phyloP scores from a whole-genome alignment of 495 filamentous ascomycete species.

The Cercophora sp. region DNA sequence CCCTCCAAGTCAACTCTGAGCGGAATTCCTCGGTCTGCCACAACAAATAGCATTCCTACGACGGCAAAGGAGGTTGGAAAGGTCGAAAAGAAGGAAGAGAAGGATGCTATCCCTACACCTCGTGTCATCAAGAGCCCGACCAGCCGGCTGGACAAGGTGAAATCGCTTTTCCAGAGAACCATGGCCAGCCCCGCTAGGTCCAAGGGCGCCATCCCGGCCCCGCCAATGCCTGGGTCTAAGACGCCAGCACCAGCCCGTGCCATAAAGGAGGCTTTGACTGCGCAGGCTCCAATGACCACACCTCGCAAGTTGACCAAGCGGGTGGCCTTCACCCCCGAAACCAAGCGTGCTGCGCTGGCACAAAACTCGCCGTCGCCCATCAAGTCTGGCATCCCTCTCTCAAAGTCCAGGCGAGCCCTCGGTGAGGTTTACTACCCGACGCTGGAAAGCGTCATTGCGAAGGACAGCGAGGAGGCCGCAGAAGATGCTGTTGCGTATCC shows the following conservation, averaged over 20 bases:
- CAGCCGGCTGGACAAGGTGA: conserved; percentile 45
- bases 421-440: conserved; percentile 33
- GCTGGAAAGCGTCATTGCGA: conserved; percentile 28
- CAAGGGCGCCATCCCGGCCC: conserved; percentile 36
- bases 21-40: conserved; percentile 34
- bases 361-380: conserved; percentile 47
- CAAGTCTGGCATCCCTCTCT: conserved; percentile 43
- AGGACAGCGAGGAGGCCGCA: conserved; percentile 17
- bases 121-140: conserved; percentile 33
- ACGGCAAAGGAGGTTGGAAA: conserved; percentile 10
- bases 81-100: conserved; percentile 10
- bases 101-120: conserved; percentile 15
- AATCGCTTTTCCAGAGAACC: conserved; percentile 44
- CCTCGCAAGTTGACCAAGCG: conserved; percentile 44
- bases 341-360: conserved; percentile 30
- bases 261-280: conserved; percentile 41
- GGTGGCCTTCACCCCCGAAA: conserved; percentile 46
- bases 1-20: conserved; percentile 32
- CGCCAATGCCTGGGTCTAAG: conserved; percentile 33
- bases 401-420: conserved; percentile 31
- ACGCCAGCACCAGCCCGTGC: conserved; percentile 38
- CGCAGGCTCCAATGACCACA: conserved; percentile 39
- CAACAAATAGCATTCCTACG: conserved; percentile 30
- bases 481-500: conserved; percentile 40
- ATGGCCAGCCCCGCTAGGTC: conserved; percentile 34